Percentiles rank a stretch among this genome's conserved stretches.
These are phyloP conservation scores for Cutaneotrichosporon daszewskae DNA, from an alignment of 1,284 basidiomycete genomes.

Conservation along the genomic window DNA sequence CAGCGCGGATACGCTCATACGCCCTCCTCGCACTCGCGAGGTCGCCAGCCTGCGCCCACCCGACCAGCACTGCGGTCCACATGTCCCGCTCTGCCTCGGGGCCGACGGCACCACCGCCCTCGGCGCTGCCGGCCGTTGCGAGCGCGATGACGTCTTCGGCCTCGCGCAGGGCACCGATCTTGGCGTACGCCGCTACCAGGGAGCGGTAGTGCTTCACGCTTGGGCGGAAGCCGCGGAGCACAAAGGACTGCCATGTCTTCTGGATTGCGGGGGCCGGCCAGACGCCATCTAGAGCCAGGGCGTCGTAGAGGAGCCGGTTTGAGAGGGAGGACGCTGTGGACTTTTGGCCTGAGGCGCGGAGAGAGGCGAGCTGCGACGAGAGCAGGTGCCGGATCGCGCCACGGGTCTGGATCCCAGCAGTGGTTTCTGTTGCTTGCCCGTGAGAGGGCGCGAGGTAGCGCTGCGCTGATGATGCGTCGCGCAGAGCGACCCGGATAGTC, in stretches of 20 bases:
- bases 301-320: slow-evolving; percentile 31
- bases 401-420: slow-evolving; percentile 1
- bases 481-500: slow-evolving; percentile 13
- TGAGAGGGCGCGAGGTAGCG: background rate
- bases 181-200: slow-evolving; percentile 34
- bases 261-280: slow-evolving; percentile 21
- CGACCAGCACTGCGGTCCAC: slow-evolving; percentile 23
- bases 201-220: slow-evolving; percentile 27
- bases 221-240: slow-evolving; percentile 34
- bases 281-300: slow-evolving; percentile 17
- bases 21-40: background rate
- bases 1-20: slow-evolving; percentile 4
- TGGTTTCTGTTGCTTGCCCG: background rate
- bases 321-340: slow-evolving; percentile 14
- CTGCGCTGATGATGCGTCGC: background rate
- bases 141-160: slow-evolving; percentile 28
- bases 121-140: slow-evolving; percentile 16
- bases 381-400: slow-evolving; percentile 5
- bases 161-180: slow-evolving; percentile 29
- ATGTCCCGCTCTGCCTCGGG: slow-evolving; percentile 16
- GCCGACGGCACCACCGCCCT: slow-evolving; percentile 6
- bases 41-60: slow-evolving; percentile 7
- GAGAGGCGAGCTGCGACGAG: slow-evolving; percentile 1
- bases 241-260: slow-evolving; percentile 28
- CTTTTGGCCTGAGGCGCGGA: slow-evolving; percentile 1